Base-by-base conservation (phyloP, 257 asterid species). In the Galeopsis tetrahit region DNA sequence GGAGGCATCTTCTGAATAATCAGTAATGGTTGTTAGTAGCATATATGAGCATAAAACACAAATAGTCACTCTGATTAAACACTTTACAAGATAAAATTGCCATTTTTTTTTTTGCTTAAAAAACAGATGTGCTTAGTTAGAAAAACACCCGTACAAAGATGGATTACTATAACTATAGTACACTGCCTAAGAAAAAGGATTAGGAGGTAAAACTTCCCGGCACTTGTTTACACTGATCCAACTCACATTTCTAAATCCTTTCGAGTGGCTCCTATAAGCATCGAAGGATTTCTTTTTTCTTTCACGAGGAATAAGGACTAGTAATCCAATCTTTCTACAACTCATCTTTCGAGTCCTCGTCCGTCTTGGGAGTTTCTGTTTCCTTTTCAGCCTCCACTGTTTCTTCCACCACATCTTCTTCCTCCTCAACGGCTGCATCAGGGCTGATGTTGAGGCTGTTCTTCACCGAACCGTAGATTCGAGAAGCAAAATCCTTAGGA, bases 401-500 rank as follows among this genome's bases (percentile, higher is more conserved):
- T 72, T 84, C 96, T 66, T 90, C 96, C 2, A 61, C 96, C 2
- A 61, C 87, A 3, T 86, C 96, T 0, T 88, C 96, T 76, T 90
- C 95, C 80, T 92, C 98, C 77, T 92, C 98, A 0, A 87, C 88
- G 2, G 76, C n/a, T 9, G 87, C 91, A 77, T 88, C 92, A 0
- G 95, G 92, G 52, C 87, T 87, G 77, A 92, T 87, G 39, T 80
- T 83, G 28, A 92, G 81, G 77, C 98, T 80, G 78, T 75, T 83
- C 69, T 87, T 92, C 46, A 92, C 96, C 0, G 96, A 84, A 78
- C 85, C 76, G 73, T 92, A 92, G 77, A 92, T 85, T 43, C 78
- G 66, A 14, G 90, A 65, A 39, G 98, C 98, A 63, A 92, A 92
- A 57, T 90, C 96, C 85, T 90, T 90, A 0, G 97, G 96, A 56